These are phyloP conservation scores for Fomes fomentarius DNA, from an alignment of 1,284 basidiomycete genomes.

Conservation along the genomic window DNA sequence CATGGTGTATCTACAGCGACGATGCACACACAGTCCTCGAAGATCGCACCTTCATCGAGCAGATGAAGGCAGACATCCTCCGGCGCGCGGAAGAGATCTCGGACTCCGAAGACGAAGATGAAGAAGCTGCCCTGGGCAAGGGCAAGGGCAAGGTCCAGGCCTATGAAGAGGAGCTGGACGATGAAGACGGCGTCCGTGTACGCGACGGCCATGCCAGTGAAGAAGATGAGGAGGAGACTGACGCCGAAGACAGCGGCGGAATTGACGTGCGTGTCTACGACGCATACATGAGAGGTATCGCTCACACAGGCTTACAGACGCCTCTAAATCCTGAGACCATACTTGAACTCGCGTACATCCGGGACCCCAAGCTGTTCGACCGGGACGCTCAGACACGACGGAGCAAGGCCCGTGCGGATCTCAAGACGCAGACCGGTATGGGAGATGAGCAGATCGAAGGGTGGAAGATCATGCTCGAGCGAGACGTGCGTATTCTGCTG, in stretches of 20 bases:
- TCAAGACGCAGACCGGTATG: constrained; percentile 73
- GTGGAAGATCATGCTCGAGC: constrained; percentile 85
- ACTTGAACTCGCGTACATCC: constrained; percentile 77
- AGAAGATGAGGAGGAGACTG: constrained; percentile 50
- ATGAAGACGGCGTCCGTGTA: constrained; percentile 47
- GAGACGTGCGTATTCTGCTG: constrained; percentile 61
- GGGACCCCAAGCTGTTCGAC: constrained; percentile 74
- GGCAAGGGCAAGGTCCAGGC: constrained; percentile 40
- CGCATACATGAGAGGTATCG: no score
- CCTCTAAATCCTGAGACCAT: constrained; percentile 55
- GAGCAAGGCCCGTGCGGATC: constrained; percentile 62
- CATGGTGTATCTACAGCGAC: constrained; percentile 39
- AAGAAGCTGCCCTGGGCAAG: constrained; percentile 29
- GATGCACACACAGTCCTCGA: constrained; percentile 47
- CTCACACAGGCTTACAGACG: no score
- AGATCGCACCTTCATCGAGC: constrained; percentile 66
- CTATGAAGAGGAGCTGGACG: constrained; percentile 54
- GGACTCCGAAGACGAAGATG: constrained; percentile 68
- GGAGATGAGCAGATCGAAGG: constrained; percentile 85
- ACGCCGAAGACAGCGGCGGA: constrained; percentile 42
- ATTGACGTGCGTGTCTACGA: constrained; percentile 13
- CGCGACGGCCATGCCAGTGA: constrained; percentile 68
- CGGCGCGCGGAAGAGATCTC: constrained; percentile 72
- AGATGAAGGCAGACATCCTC: constrained; percentile 82
- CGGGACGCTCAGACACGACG: constrained; percentile 74